Base-by-base conservation (phyloP, 192 early-diverging fungal species). In the Chytriomyces sp. region DNA sequence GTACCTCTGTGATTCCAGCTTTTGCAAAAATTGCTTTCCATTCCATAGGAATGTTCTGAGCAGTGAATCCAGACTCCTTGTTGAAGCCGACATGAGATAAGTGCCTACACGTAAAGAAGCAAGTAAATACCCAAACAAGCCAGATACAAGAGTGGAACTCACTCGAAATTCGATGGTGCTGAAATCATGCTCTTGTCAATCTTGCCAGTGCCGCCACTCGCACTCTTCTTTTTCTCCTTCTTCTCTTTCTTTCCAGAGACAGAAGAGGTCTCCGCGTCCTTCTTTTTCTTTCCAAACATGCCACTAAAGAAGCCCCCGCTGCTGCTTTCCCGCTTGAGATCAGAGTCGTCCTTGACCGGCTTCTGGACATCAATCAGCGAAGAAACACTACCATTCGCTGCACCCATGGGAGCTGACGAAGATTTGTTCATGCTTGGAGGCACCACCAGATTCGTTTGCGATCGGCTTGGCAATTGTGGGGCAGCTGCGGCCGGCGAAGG, bases 11-110 rank as follows among this genome's bases (percentile, higher is more conserved):
- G 52, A 86, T 86, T 49, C 85, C 85, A 14, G 85, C 85, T 49
- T 84, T 86, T 2, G 68, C 70, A 57, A 86, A 86, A 40, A 86
- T 80, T 12, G 71, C 71, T 59, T 84, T 82, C 85, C 85, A 86
- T 53, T 84, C 84, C 65, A 77, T 52, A 6, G 85, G 85, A 62
- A 86, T 84, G 60, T 84, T 82, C 39, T 81, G 72, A 26, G 82
- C 77, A 39, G 67, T 82, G 62, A 86, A 86, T 5, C 85, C 85
- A 0, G 71, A 74, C 17, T 76, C 55, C n/a, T 64, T 62, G 60
- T 77, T 78, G 72, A 80, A 86, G 17, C 85, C 85, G 37, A 86
- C 85, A 53, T 84, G 80, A 36, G 52, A 79, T 6, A 83, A 58
- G 53, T 84, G 82, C 54, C 77, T 82, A 64, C 6, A 54, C 17